phyloP scores from a whole-genome alignment of 768 basidiomycete species.

The Tulasnella sp. region DNA sequence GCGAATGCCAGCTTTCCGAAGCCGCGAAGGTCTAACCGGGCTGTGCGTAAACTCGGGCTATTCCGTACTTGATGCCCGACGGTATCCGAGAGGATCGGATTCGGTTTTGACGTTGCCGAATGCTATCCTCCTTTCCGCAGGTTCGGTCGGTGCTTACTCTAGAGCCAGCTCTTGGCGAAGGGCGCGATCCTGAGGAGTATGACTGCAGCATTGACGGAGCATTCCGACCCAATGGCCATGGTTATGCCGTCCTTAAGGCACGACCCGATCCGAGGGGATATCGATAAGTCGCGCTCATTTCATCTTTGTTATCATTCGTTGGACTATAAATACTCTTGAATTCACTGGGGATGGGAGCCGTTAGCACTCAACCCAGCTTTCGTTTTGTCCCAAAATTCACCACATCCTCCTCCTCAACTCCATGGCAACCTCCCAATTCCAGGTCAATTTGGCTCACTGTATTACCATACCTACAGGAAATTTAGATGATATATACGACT shows the following conservation, averaged over 20 bases:
- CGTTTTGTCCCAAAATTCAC: too few species aligned
- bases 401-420: neutral
- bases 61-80: neutral
- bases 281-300: too few species aligned
- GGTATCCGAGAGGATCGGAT: neutral
- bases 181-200: neutral
- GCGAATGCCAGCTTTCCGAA: neutral
- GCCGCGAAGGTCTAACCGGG: neutral
- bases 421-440: neutral
- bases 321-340: conserved; percentile 35
- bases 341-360: conserved; percentile 35
- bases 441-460: neutral
- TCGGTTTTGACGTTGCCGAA: neutral
- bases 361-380: too few species aligned
- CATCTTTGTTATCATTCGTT: conserved; percentile 32
- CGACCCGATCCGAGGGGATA: too few species aligned
- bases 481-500: neutral
- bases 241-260: too few species aligned
- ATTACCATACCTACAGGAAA: conserved; percentile 4
- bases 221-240: too few species aligned
- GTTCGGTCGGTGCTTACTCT: neutral
- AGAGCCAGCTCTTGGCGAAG: neutral
- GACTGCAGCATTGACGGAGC: neutral
- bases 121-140: neutral
- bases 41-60: neutral